Base-by-base conservation (phyloP, 2,329 filamentous ascomycete species). In the Penicillium sp. region DNA sequence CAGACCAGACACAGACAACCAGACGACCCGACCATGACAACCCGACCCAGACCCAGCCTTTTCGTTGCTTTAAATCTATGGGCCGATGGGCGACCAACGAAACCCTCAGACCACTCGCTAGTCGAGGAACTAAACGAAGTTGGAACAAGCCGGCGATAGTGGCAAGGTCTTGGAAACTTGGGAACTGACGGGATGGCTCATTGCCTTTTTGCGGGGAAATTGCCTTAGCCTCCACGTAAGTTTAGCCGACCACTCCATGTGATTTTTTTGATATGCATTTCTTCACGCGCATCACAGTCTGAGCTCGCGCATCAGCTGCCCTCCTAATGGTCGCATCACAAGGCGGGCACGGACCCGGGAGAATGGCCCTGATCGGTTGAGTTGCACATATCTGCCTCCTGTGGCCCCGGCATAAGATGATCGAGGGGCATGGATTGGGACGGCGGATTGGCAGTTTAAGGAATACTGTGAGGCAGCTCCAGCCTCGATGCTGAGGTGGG, bases 381-480 rank as follows among this genome's bases (percentile, higher is more conserved):
- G 7, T 26, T 26, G 24, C 24, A 26, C 2, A 26, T 26, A 26
- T 26, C 24, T 24, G 23, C 23, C n/a, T 21, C 18, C 18, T 21
- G 3, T 21, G 18, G 18, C 18, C 18, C 18, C 18, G 18, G 18
- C 18, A 21, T 21, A 3, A 21, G 18, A 21, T 21, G 18, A 21
- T 21, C 18, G 18, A 21, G 18, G 18, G 18, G 18, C 18, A 21
- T 21, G 18, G 18, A 21, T 21, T 21, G 18, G 18, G 18, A 21
- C 18, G 18, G 18, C 2, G 51, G 58, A 62, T 62, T 62, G 59
- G 36, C 41, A 55, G 55, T 53, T 59, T 13, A 46, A 41, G 51
- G 34, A 29, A 53, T 54, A 51, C 57, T 56, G 51, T 54, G 34
- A 38, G 10, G 34, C 10, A 36, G 34, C 16, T 38, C 12, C 16